These are phyloP conservation scores for Pseudoscleropodium purum DNA, from an alignment of 225 moss, liverwort and hornwort genomes.

Conservation along the genomic window DNA sequence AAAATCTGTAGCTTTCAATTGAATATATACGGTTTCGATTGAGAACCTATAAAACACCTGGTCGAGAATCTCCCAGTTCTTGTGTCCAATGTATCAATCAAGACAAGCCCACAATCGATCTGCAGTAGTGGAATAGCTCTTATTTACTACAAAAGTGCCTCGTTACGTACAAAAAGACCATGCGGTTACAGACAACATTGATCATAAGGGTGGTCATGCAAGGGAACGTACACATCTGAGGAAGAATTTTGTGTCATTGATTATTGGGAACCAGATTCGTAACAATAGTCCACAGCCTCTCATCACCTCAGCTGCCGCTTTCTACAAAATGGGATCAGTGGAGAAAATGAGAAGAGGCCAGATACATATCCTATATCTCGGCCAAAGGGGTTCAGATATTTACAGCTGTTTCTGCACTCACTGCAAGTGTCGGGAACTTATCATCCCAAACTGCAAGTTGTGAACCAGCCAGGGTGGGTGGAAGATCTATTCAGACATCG, in stretches of 20 bases:
- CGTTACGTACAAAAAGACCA: background rate
- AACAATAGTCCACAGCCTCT: conserved; percentile 1
- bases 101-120: background rate
- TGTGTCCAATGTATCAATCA: background rate
- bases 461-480: background rate
- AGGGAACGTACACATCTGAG: background rate
- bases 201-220: background rate
- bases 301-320: conserved; percentile 18
- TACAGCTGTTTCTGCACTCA: background rate
- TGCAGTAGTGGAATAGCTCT: too few relatives aligned
- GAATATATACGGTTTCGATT: background rate
- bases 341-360: conserved; percentile 35
- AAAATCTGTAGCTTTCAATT: background rate
- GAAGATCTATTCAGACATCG: background rate
- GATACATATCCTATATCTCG: background rate
- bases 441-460: background rate
- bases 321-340: conserved; percentile 5
- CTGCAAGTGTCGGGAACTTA: background rate
- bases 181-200: background rate
- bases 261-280: background rate
- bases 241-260: background rate
- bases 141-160: too few relatives aligned
- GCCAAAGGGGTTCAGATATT: background rate
- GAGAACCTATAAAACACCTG: background rate
- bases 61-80: too few relatives aligned